A percentile compares a stretch with the other conserved stretches of the same genome.
Evolutionary conservation across 2,329 filamentous ascomycete genomes (phyloP).

Genomic region (Clarireedia hainanense): DNA sequence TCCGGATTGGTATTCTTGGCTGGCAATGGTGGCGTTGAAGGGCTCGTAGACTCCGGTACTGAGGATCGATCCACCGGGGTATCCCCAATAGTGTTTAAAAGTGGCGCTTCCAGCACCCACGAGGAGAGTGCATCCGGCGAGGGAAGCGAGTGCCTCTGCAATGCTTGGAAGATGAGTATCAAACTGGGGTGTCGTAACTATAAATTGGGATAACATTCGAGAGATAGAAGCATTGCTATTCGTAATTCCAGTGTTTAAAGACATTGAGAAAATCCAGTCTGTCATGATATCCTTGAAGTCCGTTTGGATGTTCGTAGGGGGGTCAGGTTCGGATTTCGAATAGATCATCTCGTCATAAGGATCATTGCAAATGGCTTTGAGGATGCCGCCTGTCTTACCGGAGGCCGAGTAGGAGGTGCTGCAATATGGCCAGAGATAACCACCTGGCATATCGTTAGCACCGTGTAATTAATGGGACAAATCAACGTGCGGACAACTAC

Average conservation of each 20-base stretch:
- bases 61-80: constrained; percentile 31
- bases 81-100: constrained; percentile 50
- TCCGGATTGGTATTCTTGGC: constrained; percentile 64
- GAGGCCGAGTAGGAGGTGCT: constrained; percentile 54
- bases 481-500: background rate
- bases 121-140: constrained; percentile 59
- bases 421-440: constrained; percentile 56
- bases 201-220: constrained; percentile 48
- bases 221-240: constrained; percentile 52
- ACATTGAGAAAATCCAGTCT: constrained; percentile 47
- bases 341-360: constrained; percentile 47
- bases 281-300: constrained; percentile 50
- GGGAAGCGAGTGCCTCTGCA: constrained; percentile 66
- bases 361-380: constrained; percentile 56
- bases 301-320: constrained; percentile 27
- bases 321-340: constrained; percentile 33
- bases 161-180: constrained; percentile 50
- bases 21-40: constrained; percentile 57
- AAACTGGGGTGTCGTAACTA: constrained; percentile 32
- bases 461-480: background rate
- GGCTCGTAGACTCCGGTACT: constrained; percentile 40
- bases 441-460: constrained; percentile 31
- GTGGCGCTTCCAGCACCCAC: constrained; percentile 50
- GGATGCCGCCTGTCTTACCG: constrained; percentile 46
- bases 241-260: constrained; percentile 46